Percentiles rank a stretch among this genome's conserved stretches.
Conservation (phyloP, 169 alveolate genomes). For the Miamiensis avidus region DNA sequence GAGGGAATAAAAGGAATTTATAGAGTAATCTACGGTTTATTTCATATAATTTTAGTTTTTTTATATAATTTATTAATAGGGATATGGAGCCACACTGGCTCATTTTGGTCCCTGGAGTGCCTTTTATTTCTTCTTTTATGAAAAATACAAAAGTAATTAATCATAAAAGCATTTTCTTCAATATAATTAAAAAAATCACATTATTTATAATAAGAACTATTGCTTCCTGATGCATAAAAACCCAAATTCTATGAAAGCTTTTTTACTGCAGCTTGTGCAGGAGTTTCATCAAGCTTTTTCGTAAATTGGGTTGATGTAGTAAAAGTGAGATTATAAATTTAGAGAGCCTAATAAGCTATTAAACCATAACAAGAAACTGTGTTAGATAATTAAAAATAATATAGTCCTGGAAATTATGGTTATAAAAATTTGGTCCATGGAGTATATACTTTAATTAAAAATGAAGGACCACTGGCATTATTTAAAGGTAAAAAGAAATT, state of each 20-base stretch:
- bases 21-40: constrained; percentile 36
- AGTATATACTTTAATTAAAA: constrained; percentile 36
- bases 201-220: too few species aligned
- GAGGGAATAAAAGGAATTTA: constrained; percentile 74
- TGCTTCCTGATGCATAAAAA: neutral
- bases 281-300: constrained; percentile 59
- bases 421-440: constrained; percentile 70
- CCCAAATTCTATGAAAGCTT: neutral
- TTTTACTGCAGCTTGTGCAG: constrained; percentile 45
- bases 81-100: constrained; percentile 72
- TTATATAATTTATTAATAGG: neutral
- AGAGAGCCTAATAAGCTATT: constrained; percentile 47
- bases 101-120: constrained; percentile 77
- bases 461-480: constrained; percentile 62
- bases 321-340: constrained; percentile 64
- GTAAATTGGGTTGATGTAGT: constrained; percentile 69
- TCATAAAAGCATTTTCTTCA: constrained; percentile 53
- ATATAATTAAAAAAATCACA: constrained; percentile 36
- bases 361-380: neutral
- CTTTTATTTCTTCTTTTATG: constrained; percentile 69
- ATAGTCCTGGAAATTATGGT: constrained; percentile 34
- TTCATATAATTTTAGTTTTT: too few species aligned
- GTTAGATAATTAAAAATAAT: neutral
- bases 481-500: constrained; percentile 50
- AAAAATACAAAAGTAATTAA: constrained; percentile 55